Evolutionary conservation across 108 stramenopile genomes (phyloP).

Genomic region (Skeletonema marinoi): DNA sequence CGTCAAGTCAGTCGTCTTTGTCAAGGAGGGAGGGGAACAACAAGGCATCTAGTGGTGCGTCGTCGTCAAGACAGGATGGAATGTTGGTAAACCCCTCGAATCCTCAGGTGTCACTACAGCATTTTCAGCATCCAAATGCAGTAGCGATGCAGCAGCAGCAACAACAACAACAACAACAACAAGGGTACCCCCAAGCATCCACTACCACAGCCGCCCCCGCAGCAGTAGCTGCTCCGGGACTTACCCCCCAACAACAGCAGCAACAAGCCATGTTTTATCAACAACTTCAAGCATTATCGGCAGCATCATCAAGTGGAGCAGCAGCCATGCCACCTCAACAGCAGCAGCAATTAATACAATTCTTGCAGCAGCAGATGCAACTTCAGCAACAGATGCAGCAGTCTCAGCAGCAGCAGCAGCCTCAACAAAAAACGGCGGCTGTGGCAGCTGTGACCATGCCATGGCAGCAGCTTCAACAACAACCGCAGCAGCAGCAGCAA

Average conservation of each 20-base stretch:
- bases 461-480: constrained; percentile 9
- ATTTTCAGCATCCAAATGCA: neutral
- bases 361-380: constrained; percentile 40
- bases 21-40: too few relatives aligned
- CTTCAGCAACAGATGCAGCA: constrained; percentile 16
- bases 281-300: constrained; percentile 7
- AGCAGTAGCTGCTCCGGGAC: neutral
- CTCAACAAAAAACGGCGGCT: neutral
- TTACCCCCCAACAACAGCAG: constrained; percentile 17
- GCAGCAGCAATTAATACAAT: constrained; percentile 25
- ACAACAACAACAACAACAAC: neutral
- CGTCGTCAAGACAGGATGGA: neutral
- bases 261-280: constrained; percentile 12
- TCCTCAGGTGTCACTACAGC: neutral
- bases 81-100: neutral
- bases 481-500: constrained; percentile 4
- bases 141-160: neutral
- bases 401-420: constrained; percentile 5
- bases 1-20: too few relatives aligned
- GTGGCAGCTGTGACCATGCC: neutral
- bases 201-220: neutral
- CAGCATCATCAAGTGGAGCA: constrained; percentile 5
- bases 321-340: neutral
- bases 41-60: neutral
- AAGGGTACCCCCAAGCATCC: constrained; percentile 4